Evolutionary conservation across 1,284 basidiomycete genomes (phyloP), one percentile per base, ranked within the genome.

Genomic region (Sporisorium reilianum): DNA sequence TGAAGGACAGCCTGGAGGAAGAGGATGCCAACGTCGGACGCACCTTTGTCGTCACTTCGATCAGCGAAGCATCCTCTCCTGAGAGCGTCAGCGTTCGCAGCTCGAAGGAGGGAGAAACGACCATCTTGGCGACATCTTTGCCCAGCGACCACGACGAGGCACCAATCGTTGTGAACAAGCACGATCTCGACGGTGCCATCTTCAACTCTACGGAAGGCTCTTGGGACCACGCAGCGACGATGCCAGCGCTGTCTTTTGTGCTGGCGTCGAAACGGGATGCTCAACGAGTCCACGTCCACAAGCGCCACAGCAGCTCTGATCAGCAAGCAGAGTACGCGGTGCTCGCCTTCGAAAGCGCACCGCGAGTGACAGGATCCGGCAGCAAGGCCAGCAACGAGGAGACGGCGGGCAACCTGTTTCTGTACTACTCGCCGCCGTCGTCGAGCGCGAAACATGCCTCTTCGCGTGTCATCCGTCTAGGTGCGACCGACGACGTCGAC

Each of bases 161-260:
- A n/a, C n/a, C n/a, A n/a, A n/a, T n/a, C 20, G 20, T 95, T 28
- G 87, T 94, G 20, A 85, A 92, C 57, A 95, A 94, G 83, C 89
- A 90, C 65, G 90, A 91, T 50, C 87, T 97, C 22, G 95, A 98
- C 80, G 96, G 95, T 0, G 87, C 90, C 0, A 85, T 92, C 36
- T 94, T 92, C 84, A 80, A n/a, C 25, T 14, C 7, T 11, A 25
- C n/a, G 16, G 12, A 12, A 23, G 38, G 20, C 26, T 80, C 51
- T 49, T 98, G 95, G 95, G 86, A 76, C 42, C 95, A 98, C 84
- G 85, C 85, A 1, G 88, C 89, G 11, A 97, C 94, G 0, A 93
- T 91, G 83, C 91, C 93, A 5, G 96, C 95, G 0, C 88, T 99
- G 5, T 89, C 93, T 1, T 99, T 97, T 82, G 96, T 98, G 20